Evolutionary conservation across 2,329 filamentous ascomycete genomes (phyloP).

Genomic region (Paecilomyces sp.): DNA sequence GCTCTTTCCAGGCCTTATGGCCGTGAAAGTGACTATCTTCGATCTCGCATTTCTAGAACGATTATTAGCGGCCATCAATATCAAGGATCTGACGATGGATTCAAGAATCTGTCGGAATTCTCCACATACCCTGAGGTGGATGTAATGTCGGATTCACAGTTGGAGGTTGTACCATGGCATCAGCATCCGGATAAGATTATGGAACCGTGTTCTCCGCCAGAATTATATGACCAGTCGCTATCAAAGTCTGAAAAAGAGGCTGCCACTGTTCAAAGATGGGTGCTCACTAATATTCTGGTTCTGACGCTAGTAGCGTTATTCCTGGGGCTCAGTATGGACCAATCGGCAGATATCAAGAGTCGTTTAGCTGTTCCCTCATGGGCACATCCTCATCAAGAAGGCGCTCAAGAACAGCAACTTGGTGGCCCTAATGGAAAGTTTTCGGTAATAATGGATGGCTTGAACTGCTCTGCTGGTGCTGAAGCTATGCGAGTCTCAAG

Average conservation of each 20-base stretch:
- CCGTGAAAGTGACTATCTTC: conserved; percentile 6
- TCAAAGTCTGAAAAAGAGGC: not conserved
- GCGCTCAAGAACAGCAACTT: not conserved
- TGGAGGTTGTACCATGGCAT: not conserved
- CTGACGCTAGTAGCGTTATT: not conserved
- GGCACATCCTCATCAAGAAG: not conserved
- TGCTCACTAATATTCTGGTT: not conserved
- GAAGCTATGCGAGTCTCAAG: not conserved
- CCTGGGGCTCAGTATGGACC: not conserved
- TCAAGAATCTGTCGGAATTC: not conserved
- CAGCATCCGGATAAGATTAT: not conserved
- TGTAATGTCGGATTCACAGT: not conserved
- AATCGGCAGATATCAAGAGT: not conserved
- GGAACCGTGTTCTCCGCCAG: not conserved
- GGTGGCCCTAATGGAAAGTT: not conserved
- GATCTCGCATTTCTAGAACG: conserved; percentile 3
- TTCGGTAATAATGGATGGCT: not conserved
- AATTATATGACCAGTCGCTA: not conserved
- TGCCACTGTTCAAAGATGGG: not conserved
- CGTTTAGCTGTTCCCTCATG: not conserved
- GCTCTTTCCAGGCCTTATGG: conserved; percentile 4
- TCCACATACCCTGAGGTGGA: not conserved
- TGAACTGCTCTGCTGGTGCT: not conserved
- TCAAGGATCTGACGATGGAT: not conserved
- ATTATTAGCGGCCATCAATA: not conserved